These are phyloP conservation scores for Fallopia convolvulus DNA, from an alignment of 148 eudicot genomes.

Conservation along the genomic window DNA sequence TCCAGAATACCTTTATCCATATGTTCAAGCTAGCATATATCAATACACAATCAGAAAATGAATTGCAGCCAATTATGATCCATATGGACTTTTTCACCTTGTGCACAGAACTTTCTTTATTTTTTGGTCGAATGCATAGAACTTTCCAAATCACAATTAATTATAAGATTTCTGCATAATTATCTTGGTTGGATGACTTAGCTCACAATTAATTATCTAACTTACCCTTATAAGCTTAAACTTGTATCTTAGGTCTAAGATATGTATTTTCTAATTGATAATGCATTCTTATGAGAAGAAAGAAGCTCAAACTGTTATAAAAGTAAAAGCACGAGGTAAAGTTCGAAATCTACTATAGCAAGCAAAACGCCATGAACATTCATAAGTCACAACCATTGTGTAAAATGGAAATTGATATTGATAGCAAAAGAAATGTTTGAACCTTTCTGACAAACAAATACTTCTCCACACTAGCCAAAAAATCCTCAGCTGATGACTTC, in stretches of 20 bases:
- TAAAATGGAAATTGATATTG: neutral
- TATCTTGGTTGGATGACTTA: neutral
- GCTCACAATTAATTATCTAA: neutral
- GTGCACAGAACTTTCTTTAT: neutral
- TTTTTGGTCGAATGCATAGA: too few relatives aligned
- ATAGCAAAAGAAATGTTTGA: too few relatives aligned
- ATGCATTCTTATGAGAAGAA: neutral
- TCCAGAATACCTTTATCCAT: neutral
- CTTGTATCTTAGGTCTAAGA: neutral
- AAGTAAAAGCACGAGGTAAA: neutral
- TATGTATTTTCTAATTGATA: too few relatives aligned
- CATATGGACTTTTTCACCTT: neutral
- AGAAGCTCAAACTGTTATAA: neutral
- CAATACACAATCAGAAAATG: neutral
- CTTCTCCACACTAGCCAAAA: constrained; percentile 60
- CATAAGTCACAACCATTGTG: neutral
- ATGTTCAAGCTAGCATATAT: neutral
- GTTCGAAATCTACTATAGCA: neutral
- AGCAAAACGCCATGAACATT: neutral
- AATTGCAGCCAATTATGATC: neutral
- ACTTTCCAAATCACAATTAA: too few relatives aligned
- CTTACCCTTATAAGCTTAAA: neutral
- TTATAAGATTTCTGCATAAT: neutral
- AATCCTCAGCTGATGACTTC: constrained; percentile 58
- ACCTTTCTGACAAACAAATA: constrained; percentile 74